phyloP scores from a whole-genome alignment of 2,329 filamentous ascomycete species.

The Mycosphaerella sp. region DNA sequence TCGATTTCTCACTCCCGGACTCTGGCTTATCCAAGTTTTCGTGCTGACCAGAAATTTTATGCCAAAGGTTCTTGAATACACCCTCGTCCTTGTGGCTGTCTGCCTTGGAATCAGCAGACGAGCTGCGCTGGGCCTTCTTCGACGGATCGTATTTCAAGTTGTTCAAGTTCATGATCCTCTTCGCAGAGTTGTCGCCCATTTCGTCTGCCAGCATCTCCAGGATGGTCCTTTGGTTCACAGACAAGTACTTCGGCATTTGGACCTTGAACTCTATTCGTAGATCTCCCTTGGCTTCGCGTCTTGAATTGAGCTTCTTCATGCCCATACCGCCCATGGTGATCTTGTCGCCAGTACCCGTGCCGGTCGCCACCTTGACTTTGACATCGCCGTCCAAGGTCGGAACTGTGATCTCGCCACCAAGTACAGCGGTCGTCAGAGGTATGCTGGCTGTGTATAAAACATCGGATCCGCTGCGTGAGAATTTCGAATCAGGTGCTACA shows the following conservation, averaged over 20 bases:
- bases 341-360: constrained; percentile 86
- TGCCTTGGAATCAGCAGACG: constrained; percentile 15
- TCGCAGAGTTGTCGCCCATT: constrained; percentile 86
- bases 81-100: constrained; percentile 71
- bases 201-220: constrained; percentile 95
- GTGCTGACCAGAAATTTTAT: constrained; percentile 74
- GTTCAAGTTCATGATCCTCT: constrained; percentile 78
- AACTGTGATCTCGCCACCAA: constrained; percentile 83
- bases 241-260: constrained; percentile 89
- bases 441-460: constrained; percentile 88
- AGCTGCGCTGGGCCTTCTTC: constrained; percentile 65
- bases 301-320: constrained; percentile 73
- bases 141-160: constrained; percentile 34
- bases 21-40: constrained; percentile 20
- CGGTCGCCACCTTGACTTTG: constrained; percentile 83
- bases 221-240: constrained; percentile 82
- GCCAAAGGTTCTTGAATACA: constrained; percentile 90
- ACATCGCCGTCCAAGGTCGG: constrained; percentile 88
- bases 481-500: constrained; percentile 84
- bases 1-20: constrained; percentile 11
- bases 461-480: constrained; percentile 79
- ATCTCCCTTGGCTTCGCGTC: constrained; percentile 67
- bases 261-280: constrained; percentile 92
- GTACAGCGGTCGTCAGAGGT: constrained; percentile 83
- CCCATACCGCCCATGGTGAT: constrained; percentile 86